phyloP scores from a whole-genome alignment of 495 filamentous ascomycete species.

The Neurospora africana region DNA sequence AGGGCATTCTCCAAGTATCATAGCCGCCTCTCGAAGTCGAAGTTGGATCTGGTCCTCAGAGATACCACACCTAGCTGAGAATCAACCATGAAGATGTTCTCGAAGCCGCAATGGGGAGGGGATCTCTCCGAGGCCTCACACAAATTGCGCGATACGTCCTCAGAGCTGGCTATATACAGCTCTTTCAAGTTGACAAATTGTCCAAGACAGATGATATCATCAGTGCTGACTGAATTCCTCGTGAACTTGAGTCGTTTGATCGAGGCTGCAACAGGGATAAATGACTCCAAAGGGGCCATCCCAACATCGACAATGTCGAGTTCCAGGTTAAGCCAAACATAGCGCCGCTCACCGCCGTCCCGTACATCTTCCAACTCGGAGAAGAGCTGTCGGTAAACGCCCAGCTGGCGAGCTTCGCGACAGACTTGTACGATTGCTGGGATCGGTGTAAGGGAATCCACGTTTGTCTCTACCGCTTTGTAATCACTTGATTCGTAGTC shows the following conservation, averaged over 20 bases:
- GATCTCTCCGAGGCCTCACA: background rate
- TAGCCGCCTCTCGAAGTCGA: background rate
- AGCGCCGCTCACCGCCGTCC: background rate
- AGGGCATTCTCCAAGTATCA: too few relatives aligned
- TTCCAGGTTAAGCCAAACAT: background rate
- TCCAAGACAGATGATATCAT: background rate
- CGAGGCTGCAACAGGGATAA: background rate
- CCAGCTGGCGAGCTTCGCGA: background rate
- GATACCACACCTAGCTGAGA: background rate
- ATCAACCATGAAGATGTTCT: background rate
- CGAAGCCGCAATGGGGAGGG: background rate
- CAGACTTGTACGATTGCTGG: background rate
- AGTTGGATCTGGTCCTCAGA: background rate
- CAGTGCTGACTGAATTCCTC: background rate
- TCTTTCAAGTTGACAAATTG: background rate
- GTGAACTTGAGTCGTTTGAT: background rate
- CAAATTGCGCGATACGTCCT: background rate
- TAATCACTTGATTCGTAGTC: background rate
- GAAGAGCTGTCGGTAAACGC: background rate
- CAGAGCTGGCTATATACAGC: background rate
- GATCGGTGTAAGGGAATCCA: background rate
- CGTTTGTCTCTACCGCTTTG: background rate
- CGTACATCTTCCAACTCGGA: background rate
- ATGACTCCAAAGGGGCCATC: background rate
- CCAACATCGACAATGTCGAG: background rate